phyloP scores from a whole-genome alignment of 768 basidiomycete species.

The Mycena vitilis region DNA sequence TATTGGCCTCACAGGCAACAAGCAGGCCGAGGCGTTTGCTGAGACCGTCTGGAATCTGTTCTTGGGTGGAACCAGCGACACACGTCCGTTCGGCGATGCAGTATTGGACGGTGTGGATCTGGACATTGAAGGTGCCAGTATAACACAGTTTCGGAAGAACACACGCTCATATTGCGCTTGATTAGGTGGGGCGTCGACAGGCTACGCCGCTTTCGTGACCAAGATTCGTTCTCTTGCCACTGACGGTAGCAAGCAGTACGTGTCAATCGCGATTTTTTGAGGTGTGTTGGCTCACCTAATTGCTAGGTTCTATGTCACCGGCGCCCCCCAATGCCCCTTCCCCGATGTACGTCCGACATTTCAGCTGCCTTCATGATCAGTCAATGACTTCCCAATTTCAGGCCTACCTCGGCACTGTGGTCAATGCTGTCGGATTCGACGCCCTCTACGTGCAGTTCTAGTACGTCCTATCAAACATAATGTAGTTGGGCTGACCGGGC shows the following conservation, averaged over 20 bases:
- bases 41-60: slow-evolving; percentile 76
- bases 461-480: no score
- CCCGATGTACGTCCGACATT: no score
- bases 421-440: no score
- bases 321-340: no score
- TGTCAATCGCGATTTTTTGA: neutral
- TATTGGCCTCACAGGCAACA: slow-evolving; percentile 59
- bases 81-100: slow-evolving; percentile 74
- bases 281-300: no score
- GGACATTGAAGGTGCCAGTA: slow-evolving; percentile 78
- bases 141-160: no score
- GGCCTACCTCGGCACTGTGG: no score
- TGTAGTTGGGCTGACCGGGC: no score
- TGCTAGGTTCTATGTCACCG: no score
- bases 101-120: slow-evolving; percentile 79
- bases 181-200: slow-evolving; percentile 41
- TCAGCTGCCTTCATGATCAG: no score
- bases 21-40: slow-evolving; percentile 66
- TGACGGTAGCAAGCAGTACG: slow-evolving; percentile 62
- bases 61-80: slow-evolving; percentile 58
- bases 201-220: slow-evolving; percentile 68
- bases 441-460: no score
- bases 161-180: no score
- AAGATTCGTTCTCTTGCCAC: slow-evolving; percentile 61
- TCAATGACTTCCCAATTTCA: neutral